Evolutionary conservation across 2,329 filamentous ascomycete species (phyloP).

Genomic region (Myriosclerotinia scirpicola): DNA sequence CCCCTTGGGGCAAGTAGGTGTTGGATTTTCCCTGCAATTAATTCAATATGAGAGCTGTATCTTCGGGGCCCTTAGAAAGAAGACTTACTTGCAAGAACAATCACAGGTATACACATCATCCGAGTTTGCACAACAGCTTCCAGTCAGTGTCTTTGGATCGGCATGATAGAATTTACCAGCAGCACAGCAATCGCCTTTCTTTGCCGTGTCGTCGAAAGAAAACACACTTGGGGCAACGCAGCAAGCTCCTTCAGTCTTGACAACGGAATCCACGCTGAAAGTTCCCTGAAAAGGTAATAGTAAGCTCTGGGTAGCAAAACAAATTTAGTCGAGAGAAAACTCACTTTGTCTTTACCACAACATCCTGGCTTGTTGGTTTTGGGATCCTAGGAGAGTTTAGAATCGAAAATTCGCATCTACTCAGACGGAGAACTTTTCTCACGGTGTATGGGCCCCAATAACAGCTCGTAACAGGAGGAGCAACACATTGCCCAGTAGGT

Average conservation of each 20-base stretch:
- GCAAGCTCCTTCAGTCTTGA: slow-evolving; percentile 9
- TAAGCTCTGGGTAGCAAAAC: not conserved
- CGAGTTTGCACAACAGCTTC: slow-evolving; percentile 7
- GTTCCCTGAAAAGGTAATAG: not conserved
- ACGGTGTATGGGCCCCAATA: slow-evolving; percentile 18
- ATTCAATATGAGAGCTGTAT: not conserved
- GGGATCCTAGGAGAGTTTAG: not conserved
- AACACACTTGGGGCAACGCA: slow-evolving; percentile 11
- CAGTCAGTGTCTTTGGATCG: not conserved
- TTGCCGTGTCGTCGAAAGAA: not conserved
- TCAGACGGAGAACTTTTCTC: not conserved
- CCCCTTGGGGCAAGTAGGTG: slow-evolving; percentile 9
- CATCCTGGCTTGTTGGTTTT: slow-evolving; percentile 4
- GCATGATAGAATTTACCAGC: slow-evolving; percentile 2
- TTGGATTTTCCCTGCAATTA: not conserved
- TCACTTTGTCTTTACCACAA: slow-evolving; percentile 11
- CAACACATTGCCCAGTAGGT: slow-evolving; percentile 11
- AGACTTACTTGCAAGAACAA: slow-evolving; percentile 19
- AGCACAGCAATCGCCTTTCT: slow-evolving; percentile 7
- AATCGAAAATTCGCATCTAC: not conserved
- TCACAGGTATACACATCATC: slow-evolving; percentile 18
- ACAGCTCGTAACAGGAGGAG: slow-evolving; percentile 9
- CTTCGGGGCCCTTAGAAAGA: too few species aligned
- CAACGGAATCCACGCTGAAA: not conserved
- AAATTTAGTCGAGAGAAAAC: not conserved